These are phyloP conservation scores for Epichloe sibirici DNA, from an alignment of 2,329 filamentous ascomycete species.

Conservation along the genomic window DNA sequence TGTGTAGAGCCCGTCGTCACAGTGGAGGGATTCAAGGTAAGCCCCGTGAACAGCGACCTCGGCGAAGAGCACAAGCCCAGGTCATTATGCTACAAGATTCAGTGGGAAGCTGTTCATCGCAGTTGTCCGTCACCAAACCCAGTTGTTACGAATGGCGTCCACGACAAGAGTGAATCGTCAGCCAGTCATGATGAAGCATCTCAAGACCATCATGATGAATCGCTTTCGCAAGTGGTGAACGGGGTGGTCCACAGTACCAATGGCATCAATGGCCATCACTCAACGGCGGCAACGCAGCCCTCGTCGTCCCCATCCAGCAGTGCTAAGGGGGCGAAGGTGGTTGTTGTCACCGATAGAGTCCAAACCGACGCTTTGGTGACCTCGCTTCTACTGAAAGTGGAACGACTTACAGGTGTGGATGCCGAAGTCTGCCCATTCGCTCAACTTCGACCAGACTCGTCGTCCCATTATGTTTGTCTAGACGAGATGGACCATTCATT, in stretches of 20 bases:
- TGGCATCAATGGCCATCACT: not conserved
- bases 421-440: slow-evolving; percentile 11
- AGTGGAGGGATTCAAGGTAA: slow-evolving; percentile 26
- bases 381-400: slow-evolving; percentile 6
- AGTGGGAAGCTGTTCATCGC: slow-evolving; percentile 24
- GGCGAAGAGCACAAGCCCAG: slow-evolving; percentile 11
- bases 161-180: not conserved
- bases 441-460: slow-evolving; percentile 5
- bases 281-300: not conserved
- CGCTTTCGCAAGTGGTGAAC: not conserved
- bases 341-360: slow-evolving; percentile 15
- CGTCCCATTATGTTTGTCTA: slow-evolving; percentile 25
- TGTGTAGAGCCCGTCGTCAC: slow-evolving; percentile 20
- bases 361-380: slow-evolving; percentile 11
- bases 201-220: not conserved
- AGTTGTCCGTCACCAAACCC: slow-evolving; percentile 8
- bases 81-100: slow-evolving; percentile 30
- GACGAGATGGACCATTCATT: slow-evolving; percentile 32
- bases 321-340: not conserved
- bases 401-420: slow-evolving; percentile 8
- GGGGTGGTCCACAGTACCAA: not conserved
- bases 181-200: not conserved
- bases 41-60: slow-evolving; percentile 25
- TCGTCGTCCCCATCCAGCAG: not conserved
- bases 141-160: no score